Conservation (phyloP, 495 filamentous ascomycete genomes). For the Aspergillus indologenus region DNA sequence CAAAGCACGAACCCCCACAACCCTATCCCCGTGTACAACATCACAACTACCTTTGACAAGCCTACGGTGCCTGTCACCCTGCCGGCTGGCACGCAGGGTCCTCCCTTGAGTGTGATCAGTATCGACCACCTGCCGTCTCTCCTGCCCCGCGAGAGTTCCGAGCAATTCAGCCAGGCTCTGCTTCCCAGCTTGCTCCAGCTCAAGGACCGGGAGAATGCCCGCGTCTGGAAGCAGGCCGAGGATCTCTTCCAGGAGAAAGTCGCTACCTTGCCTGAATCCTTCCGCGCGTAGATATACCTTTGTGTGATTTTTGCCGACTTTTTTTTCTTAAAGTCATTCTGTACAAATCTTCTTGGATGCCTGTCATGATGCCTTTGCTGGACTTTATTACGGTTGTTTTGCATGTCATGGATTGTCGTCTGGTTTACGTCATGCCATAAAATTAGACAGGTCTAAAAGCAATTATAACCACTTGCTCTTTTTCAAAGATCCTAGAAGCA, state of each 20-base stretch:
- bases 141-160: constrained; percentile 80
- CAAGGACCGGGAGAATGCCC: constrained; percentile 65
- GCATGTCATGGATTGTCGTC: not conserved
- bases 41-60: constrained; percentile 76
- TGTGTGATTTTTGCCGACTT: not conserved
- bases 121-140: constrained; percentile 92
- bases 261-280: constrained; percentile 57
- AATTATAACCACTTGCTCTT: not conserved
- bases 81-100: constrained; percentile 47
- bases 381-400: not conserved
- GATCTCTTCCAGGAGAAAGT: constrained; percentile 85
- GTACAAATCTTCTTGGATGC: not conserved
- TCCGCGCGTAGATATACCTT: not conserved
- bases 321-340: not conserved
- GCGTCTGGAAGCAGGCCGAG: constrained; percentile 82
- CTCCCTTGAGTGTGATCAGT: constrained; percentile 71
- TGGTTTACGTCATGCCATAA: not conserved
- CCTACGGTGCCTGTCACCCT: constrained; percentile 72
- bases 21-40: constrained; percentile 80
- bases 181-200: constrained; percentile 76
- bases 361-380: constrained; percentile 2
- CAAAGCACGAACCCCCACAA: constrained; percentile 65
- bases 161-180: constrained; percentile 78
- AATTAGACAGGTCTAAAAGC: not conserved
- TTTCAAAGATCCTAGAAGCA: not conserved